Conservation (phyloP, 176 grass and related monocot species). For the Triticum turgidum region DNA sequence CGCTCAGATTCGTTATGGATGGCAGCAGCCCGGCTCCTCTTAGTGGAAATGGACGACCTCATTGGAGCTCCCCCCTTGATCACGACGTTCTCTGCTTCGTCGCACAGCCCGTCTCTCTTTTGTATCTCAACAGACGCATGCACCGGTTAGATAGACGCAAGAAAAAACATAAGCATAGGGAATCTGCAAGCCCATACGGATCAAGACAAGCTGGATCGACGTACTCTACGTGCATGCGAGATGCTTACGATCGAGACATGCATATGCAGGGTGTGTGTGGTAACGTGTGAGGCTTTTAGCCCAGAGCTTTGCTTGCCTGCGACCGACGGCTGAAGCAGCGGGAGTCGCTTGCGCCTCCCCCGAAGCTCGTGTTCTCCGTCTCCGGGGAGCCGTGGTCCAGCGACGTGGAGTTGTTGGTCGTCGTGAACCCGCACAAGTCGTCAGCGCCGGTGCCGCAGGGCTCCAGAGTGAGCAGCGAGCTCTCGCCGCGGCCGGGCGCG, state of each 20-base stretch:
- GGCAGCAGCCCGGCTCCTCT: conserved; percentile 70
- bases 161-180: background rate
- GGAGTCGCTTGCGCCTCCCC: conserved; percentile 54
- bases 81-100: conserved; percentile 47
- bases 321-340: conserved; percentile 62
- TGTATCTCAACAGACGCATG: background rate
- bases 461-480: conserved; percentile 49
- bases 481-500: conserved; percentile 38
- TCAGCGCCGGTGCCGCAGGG: conserved; percentile 35
- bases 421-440: conserved; percentile 51
- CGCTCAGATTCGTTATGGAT: conserved; percentile 95
- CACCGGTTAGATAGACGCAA: background rate
- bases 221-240: background rate
- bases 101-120: conserved; percentile 59
- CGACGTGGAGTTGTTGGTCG: conserved; percentile 66
- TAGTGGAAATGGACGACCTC: conserved; percentile 59
- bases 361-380: conserved; percentile 70
- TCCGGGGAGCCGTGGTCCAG: conserved; percentile 62
- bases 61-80: conserved; percentile 27
- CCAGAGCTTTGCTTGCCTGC: conserved; percentile 39
- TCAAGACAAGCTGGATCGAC: background rate
- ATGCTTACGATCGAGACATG: background rate
- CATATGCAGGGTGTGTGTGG: background rate
- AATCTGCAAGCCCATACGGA: background rate
- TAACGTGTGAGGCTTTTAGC: background rate